A percentile compares a stretch with the other conserved stretches of the same genome.
Conservation (phyloP, 768 basidiomycete genomes). For the Rubroboletus satanas region DNA sequence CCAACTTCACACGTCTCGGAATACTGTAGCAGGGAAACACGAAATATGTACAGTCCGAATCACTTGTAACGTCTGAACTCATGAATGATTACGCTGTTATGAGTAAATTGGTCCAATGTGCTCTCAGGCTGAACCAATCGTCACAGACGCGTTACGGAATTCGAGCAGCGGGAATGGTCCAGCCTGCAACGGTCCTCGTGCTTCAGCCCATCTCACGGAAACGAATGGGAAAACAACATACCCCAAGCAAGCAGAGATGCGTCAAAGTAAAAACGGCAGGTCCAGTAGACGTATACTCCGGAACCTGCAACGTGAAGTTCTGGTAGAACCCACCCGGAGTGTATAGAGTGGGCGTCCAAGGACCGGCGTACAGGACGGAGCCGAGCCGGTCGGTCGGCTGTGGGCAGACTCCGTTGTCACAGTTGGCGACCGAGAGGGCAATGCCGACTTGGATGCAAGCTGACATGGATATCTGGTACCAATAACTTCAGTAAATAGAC, state of each 20-base stretch:
- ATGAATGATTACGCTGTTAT: not conserved
- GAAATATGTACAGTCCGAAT: not conserved
- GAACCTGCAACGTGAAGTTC: conserved; percentile 26
- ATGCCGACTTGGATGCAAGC: conserved; percentile 29
- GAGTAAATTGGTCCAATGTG: not conserved
- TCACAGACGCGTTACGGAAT: conserved; percentile 25
- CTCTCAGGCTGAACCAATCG: conserved; percentile 15
- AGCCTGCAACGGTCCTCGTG: conserved; percentile 8
- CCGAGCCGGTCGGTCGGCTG: conserved; percentile 20
- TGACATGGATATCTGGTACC: conserved; percentile 16
- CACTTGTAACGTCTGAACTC: not conserved
- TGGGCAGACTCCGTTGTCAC: conserved; percentile 23
- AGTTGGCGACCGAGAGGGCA: conserved; percentile 23
- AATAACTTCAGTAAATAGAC: not conserved
- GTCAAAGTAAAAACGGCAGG: conserved; percentile 30
- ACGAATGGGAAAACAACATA: conserved; percentile 1
- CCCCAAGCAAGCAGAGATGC: conserved; percentile 30
- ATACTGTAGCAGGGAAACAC: not conserved
- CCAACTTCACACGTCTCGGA: not conserved
- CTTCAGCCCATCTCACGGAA: not conserved
- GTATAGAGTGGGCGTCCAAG: conserved; percentile 24
- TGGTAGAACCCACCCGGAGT: conserved; percentile 23
- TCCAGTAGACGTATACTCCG: conserved; percentile 4
- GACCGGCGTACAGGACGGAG: conserved; percentile 27
- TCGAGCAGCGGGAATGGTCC: conserved; percentile 27